phyloP scores from a whole-genome alignment of 176 grass and related monocot genomes.

The Oryza officinalis region DNA sequence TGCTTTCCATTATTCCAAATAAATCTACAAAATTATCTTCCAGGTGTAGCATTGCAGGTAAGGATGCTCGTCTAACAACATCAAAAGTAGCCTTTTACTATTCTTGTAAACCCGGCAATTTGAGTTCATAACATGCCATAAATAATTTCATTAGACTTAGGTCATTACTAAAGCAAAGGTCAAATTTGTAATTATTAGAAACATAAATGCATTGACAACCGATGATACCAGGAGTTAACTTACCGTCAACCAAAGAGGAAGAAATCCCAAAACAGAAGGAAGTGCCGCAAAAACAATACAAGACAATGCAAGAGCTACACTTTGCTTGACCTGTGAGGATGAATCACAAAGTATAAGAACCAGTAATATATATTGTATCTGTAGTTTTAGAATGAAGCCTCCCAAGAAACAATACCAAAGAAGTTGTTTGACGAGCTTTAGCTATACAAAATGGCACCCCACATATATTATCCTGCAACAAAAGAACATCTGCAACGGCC shows the following conservation, averaged over 20 bases:
- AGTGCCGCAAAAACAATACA: slow-evolving; percentile 94
- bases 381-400: slow-evolving; percentile 1
- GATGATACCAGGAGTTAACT: slow-evolving; percentile 32
- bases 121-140: not conserved
- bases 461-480: slow-evolving; percentile 88
- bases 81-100: not conserved
- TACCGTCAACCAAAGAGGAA: slow-evolving; percentile 99
- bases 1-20: not conserved
- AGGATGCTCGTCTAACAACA: not conserved
- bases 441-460: slow-evolving; percentile 88
- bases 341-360: slow-evolving; percentile 37
- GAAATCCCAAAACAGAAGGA: slow-evolving; percentile 93
- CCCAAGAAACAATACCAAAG: slow-evolving; percentile 55
- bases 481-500: slow-evolving; percentile 84
- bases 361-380: slow-evolving; percentile 21
- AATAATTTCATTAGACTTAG: not conserved
- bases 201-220: not conserved
- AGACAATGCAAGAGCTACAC: slow-evolving; percentile 89
- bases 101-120: not conserved
- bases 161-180: not conserved
- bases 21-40: not conserved
- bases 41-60: not conserved
- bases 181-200: not conserved
- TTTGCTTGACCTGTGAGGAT: slow-evolving; percentile 95
- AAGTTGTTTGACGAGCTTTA: slow-evolving; percentile 95